Conservation (phyloP, 441 rosid genomes). For the Populus tomentosa region DNA sequence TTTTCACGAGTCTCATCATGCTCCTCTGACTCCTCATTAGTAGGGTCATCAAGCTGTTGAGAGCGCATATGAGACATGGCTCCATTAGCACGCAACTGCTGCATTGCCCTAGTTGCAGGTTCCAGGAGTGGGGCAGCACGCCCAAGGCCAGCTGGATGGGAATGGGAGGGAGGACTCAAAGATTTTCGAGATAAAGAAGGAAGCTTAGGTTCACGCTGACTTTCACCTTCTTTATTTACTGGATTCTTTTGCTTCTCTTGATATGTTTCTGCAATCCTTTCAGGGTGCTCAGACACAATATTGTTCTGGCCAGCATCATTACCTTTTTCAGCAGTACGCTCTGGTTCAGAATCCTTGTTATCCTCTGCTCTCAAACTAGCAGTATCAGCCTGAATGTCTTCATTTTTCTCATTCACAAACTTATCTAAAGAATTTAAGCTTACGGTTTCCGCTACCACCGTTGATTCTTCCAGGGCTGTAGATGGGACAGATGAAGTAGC, state of each 20-base stretch:
- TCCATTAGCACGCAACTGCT: conserved; percentile 80
- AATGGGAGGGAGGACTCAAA: conserved; percentile 32
- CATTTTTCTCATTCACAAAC: conserved; percentile 23
- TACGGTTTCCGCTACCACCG: conserved; percentile 17
- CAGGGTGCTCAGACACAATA: conserved; percentile 22
- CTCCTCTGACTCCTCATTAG: conserved; percentile 68
- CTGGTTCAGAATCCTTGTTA: conserved; percentile 22
- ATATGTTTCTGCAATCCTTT: conserved; percentile 14
- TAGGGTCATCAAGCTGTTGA: conserved; percentile 65
- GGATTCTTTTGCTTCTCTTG: conserved; percentile 17
- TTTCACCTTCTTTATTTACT: conserved; percentile 29
- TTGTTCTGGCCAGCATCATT: conserved; percentile 16
- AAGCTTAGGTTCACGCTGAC: conserved; percentile 14
- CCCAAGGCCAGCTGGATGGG: conserved; percentile 92
- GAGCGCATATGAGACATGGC: conserved; percentile 44
- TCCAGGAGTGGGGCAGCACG: conserved; percentile 75
- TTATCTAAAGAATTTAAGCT: conserved; percentile 27
- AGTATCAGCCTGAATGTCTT: conserved; percentile 20
- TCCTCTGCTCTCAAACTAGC: conserved; percentile 20
- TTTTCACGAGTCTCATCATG: conserved; percentile 89
- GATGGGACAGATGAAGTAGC: conserved; percentile 14
- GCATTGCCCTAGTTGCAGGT: conserved; percentile 62
- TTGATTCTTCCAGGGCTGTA: conserved; percentile 17
- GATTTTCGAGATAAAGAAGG: conserved; percentile 40
- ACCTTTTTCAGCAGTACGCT: conserved; percentile 19